Evolutionary conservation across 306 rosid genomes (phyloP), one percentile per base, ranked within the genome.

Genomic region (Quercus agrifolia): DNA sequence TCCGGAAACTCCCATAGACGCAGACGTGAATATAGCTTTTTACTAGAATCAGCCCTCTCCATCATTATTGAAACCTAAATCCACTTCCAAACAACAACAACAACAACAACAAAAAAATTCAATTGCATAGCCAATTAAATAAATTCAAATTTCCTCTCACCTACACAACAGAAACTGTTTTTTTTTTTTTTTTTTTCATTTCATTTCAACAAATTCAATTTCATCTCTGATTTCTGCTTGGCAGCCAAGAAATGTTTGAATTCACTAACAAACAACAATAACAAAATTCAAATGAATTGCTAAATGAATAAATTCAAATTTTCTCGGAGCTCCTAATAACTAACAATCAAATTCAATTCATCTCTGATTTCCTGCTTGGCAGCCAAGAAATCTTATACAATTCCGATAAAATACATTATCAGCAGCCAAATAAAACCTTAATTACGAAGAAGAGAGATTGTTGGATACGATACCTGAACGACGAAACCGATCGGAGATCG

Each of bases 1-100:
- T 91, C 93, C n/a, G 96, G 91, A 81, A 91, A 91, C 81, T 91
- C 98, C 99, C 99, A 95, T 23, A 95, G 88, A 30, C 97, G 87
- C 99, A 95, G 89, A 38, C 94, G 86, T 23, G 96, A 81, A 84
- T 91, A 93, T 31, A 95, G 88, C 90, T 95, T 95, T 75, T 85
- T 98, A 83, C 82, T 90, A 25, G 94, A 89, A 75, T 95, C 98
- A 49, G 90, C 89, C 83, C 73, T 86, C 94, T 95, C 99, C 98
- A 88, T 90, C 92, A 90, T 94, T 75, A 84, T 88, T 77, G 80
- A 79, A 71, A 67, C 56, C 75, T 70, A 83, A 79, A 19, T 23
- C 67, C 80, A 75, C 92, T 84, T 79, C 31, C 83, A 84, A 59
- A 38, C 83, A 84, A 59, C 31, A 72, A 74, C 74, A 38, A 17